Evolutionary conservation across 495 filamentous ascomycete genomes (phyloP), one percentile per base, ranked within the genome.

Genomic region (Hypoxylon fuscum): DNA sequence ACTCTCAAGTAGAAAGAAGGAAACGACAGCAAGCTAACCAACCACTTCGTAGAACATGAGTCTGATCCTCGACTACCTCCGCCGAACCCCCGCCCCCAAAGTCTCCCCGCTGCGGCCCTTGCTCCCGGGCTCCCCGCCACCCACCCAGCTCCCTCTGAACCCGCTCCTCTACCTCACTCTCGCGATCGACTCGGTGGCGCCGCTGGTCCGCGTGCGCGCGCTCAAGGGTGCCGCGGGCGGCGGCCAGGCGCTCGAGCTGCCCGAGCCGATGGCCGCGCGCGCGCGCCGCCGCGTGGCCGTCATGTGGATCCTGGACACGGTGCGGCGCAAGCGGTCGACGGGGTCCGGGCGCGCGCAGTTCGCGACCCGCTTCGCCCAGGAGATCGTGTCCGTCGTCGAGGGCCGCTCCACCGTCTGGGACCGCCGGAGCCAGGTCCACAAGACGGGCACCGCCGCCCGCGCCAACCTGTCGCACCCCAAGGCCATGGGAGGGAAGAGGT

Each of bases 121-220:
- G 14, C 74, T 96, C 49, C 86, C 89, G 0, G 87, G 86, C 59
- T 76, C 85, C 11, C 92, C 92, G 1, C 87, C 92, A 0, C 79
- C 89, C 18, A 73, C 81, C 7, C 88, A 93, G 46, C 84, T 96
- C 25, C 89, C 91, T 6, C 80, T 90, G 15, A 85, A 96, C 76
- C 88, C 93, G 8, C 78, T 93, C 25, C 79, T 85, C 40, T 93
- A 93, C 76, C 85, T 97, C 34, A 90, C 87, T 0, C 76, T 94
- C 32, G 92, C 94, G n/a, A 88, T 98, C 70, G 95, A 98, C 81
- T 96, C 92, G 9, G 89, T 98, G n/a, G 91, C 92, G 10, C 95
- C 95, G 17, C 80, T 98, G 18, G 76, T 98, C 67, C 88, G 88
- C 23, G 85, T 98, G 68, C 83, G 86, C 18, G 79, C 80, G 27